Base-by-base conservation (phyloP, 2,329 filamentous ascomycete species). In the Venturia effusa region DNA sequence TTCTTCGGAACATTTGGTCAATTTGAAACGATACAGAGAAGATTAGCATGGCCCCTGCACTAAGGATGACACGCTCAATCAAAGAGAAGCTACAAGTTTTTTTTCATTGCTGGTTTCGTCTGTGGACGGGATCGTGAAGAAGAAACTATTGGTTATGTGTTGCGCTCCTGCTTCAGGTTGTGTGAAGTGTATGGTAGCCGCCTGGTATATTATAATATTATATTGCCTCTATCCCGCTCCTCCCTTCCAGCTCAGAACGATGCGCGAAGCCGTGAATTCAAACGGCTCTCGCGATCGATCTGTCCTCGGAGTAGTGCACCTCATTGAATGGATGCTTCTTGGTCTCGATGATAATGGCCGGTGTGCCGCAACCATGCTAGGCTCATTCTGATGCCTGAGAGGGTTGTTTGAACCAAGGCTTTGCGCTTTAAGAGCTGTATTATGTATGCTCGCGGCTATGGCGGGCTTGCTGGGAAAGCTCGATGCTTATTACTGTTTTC, bases 1-100 rank as follows among this genome's bases (percentile, higher is more conserved):
- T 48, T 48, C 45, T 48, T 27, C 22, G 45, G 22, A 48, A 48
- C 45, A 48, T 27, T 48, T 48, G 45, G 45, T 43, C 40, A 60
- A 60, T 60, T 60, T 60, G 59, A 60, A 60, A 60, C 59, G 59
- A 60, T 60, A 60, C 59, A 60, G 59, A 60, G 75, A 77, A 77
- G 75, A 77, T 79, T 79, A 79, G 77, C 76, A 81, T 81, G 77
- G 78, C 77, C 77, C 83, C 83, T 85, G 83, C 83, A 85, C 89
- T 92, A 93, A 93, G 89, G 89, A 92, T 93, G 89, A 92, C 88
- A 92, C 87, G 86, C 86, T 88, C 81, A 84, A 86, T 84, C 85
- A 88, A 88, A 88, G 86, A 88, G 86, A 87, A 57, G 51, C 51
- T 57, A 57, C 51, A 37, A 57, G 84, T 84, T 85, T 87, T 86